phyloP scores from a whole-genome alignment of 768 basidiomycete species.

The Boletus pseudopeckii region DNA sequence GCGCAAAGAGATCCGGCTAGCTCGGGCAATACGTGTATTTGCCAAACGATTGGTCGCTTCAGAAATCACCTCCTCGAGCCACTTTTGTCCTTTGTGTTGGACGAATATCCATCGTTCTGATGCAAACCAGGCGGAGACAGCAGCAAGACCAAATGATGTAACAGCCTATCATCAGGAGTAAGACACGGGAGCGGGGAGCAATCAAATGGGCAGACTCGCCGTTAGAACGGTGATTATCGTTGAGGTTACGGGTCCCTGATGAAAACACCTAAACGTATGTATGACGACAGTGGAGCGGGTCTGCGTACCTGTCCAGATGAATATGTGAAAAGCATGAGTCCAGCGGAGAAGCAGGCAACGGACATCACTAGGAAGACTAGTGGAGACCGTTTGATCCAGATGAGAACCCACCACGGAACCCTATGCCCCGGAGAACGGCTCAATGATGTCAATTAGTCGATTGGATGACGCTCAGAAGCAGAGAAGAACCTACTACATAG shows the following conservation, averaged over 20 bases:
- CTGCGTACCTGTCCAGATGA: conserved; percentile 61
- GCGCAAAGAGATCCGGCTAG: conserved; percentile 20
- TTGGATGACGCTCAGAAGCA: conserved; percentile 5
- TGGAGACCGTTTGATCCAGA: conserved; percentile 85
- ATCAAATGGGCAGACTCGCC: conserved; percentile 17
- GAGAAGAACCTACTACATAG: conserved; percentile 46
- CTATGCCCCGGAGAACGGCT: conserved; percentile 54
- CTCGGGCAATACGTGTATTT: conserved; percentile 26
- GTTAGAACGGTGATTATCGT: conserved; percentile 77
- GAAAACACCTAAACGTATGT: conserved; percentile 10
- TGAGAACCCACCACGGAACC: conserved; percentile 59
- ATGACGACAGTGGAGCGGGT: conserved; percentile 22
- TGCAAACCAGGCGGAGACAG: conserved; percentile 53
- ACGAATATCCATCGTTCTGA: conserved; percentile 49
- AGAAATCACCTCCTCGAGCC: conserved; percentile 45
- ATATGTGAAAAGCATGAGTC: conserved; percentile 74
- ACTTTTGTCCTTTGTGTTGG: conserved; percentile 47
- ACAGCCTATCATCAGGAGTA: conserved; percentile 26
- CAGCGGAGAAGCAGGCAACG: conserved; percentile 78
- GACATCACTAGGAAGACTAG: conserved; percentile 81
- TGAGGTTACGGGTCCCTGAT: conserved; percentile 56
- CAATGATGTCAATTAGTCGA: conserved; percentile 19
- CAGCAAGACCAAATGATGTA: conserved; percentile 42
- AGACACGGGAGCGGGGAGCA: conserved; percentile 1
- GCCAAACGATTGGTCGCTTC: conserved; percentile 27